Evolutionary conservation across 139 green algal species (phyloP), one percentile per base, ranked within the genome.

Genomic region (Chloropicon primus): DNA sequence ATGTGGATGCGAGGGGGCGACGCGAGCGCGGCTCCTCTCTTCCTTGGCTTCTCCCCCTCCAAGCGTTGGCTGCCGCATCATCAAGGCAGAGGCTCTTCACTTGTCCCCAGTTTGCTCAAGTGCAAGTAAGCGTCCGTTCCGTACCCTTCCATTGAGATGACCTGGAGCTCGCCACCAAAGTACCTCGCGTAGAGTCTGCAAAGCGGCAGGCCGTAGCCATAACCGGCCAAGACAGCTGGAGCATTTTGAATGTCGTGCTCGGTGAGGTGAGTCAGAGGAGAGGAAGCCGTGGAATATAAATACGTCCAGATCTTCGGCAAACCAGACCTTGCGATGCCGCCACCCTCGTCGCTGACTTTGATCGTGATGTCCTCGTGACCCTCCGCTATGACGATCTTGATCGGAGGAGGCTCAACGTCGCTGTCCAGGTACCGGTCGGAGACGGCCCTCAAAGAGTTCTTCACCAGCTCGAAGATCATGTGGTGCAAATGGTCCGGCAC

Each of bases 61-160:
- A 62, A 62, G 41, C 10, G 41, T 62, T n/a, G 41, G 41, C 10
- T 17, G 17, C 41, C 5, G 17, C 10, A 62, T 5, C 41, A 26
- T 93, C 80, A 97, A 0, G 93, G 93, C 77, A 98, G 86, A 24
- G 94, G 94, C 84, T 98, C 94, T 82, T 97, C 89, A 25, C 89
- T 86, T 77, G 96, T 96, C 54, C 92, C 95, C 17, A 99, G 87
- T 27, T 94, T 89, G 76, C 97, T 96, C 3, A 99, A 85, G 86
- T 99, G 95, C 71, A 99, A 83, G 85, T 98, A 98, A 1, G 95
- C 95, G 79, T 99, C 95, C 2, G 95, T 98, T 77, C 95, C 94
- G 80, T 98, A 98, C 0, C 92, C 90, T 82, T 98, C 93, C 95
- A 99, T 99, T 53, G 87, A 94, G n/a, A 98, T 94, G 77, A 98